phyloP scores from a whole-genome alignment of 2,329 filamentous ascomycete species.

The Fusarium continuum region DNA sequence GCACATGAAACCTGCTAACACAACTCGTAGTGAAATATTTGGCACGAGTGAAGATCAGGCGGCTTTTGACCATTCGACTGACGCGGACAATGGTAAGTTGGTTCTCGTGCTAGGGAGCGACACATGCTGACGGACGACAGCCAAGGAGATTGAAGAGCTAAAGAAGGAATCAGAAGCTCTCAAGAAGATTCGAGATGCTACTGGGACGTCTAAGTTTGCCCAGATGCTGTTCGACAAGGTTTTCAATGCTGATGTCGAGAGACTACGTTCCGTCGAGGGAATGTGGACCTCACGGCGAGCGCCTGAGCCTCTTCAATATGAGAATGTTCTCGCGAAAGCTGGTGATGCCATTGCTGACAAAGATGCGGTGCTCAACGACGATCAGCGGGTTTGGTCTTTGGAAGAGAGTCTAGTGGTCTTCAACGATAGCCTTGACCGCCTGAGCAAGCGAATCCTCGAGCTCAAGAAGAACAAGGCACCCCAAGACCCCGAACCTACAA shows the following conservation, averaged over 20 bases:
- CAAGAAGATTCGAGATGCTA: conserved; percentile 81
- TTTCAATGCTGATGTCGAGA: conserved; percentile 83
- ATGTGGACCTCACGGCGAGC: conserved; percentile 91
- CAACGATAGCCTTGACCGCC: conserved; percentile 79
- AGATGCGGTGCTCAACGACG: conserved; percentile 67
- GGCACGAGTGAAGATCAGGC: conserved; percentile 89
- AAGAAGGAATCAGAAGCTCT: conserved; percentile 84
- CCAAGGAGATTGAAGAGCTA: conserved; percentile 86
- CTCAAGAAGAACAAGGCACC: conserved; percentile 62
- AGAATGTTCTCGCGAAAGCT: conserved; percentile 64
- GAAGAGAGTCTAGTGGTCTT: conserved; percentile 89
- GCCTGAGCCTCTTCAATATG: conserved; percentile 78
- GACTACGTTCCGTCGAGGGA: conserved; percentile 86
- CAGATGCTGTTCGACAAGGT: conserved; percentile 91
- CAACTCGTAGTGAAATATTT: conserved; percentile 74
- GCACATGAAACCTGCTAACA: conserved; percentile 5
- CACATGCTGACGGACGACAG: conserved; percentile 39
- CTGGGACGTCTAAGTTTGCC: conserved; percentile 81
- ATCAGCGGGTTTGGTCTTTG: conserved; percentile 82
- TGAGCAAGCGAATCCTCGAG: conserved; percentile 77
- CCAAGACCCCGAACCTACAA: conserved; percentile 66
- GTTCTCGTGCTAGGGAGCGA: not conserved
- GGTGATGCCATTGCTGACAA: conserved; percentile 58
- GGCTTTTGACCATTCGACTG: conserved; percentile 79
- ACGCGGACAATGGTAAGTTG: conserved; percentile 77